Percentiles rank a stretch among this genome's conserved stretches.
phyloP scores from a whole-genome alignment of 768 basidiomycete species.

The Suillus brevipes region DNA sequence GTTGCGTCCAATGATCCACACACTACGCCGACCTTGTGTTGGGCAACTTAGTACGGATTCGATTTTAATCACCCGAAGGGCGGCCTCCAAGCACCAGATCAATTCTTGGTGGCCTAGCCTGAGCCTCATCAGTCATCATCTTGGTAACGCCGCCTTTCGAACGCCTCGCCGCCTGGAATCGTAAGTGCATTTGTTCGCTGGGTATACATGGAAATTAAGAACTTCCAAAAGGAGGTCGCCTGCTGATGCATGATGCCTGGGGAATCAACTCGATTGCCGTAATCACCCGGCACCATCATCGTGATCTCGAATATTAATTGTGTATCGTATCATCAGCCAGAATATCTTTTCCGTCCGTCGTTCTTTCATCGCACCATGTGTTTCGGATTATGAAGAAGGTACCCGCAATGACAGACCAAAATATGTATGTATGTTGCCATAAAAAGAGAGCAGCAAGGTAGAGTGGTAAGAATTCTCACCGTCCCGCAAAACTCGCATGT shows the following conservation, averaged over 20 bases:
- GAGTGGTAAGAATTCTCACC: conserved; percentile 16
- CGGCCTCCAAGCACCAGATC: background rate
- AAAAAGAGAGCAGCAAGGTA: background rate
- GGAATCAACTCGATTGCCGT: background rate
- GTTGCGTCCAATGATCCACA: background rate
- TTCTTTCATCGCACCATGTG: background rate
- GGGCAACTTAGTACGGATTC: background rate
- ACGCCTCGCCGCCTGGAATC: background rate
- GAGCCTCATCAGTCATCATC: background rate
- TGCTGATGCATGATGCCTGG: background rate
- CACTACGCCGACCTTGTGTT: background rate
- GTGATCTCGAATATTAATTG: background rate
- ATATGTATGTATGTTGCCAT: background rate
- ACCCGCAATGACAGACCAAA: background rate
- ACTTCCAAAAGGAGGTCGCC: background rate
- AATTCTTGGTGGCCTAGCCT: background rate
- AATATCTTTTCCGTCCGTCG: background rate
- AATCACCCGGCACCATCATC: background rate
- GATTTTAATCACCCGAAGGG: background rate
- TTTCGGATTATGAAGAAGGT: background rate
- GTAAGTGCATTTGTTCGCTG: background rate
- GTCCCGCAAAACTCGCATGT: conserved; percentile 33
- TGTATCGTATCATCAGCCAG: background rate
- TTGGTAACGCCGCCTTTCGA: background rate
- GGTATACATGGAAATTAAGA: background rate